Percentiles rank a stretch among this genome's conserved stretches.
These are phyloP conservation scores for Jimgerdemannia lactiflua DNA, from an alignment of 192 early-diverging fungal species.

Conservation along the genomic window DNA sequence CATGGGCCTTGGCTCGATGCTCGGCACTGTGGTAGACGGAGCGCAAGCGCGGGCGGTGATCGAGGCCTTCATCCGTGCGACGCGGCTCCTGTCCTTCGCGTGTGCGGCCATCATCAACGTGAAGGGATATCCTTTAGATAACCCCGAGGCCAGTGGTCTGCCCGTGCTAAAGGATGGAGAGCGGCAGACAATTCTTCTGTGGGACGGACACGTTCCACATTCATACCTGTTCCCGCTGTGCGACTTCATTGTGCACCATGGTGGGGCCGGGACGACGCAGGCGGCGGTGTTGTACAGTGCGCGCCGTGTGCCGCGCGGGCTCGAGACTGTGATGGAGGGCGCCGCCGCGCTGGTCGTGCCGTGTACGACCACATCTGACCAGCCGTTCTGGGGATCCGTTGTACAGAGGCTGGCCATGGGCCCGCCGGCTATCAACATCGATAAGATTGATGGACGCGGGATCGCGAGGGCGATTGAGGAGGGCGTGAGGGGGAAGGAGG, in stretches of 20 bases:
- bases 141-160: neutral
- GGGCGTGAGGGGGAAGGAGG: neutral
- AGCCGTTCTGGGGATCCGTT: neutral
- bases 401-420: neutral
- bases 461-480: neutral
- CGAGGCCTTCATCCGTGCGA: neutral
- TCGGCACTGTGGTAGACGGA: constrained; percentile 1
- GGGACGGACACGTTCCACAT: neutral
- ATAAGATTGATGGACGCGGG: neutral
- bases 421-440: neutral
- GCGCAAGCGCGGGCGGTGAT: neutral
- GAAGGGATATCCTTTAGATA: neutral
- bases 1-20: constrained; percentile 4
- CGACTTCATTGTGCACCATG: neutral
- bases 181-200: neutral
- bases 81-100: neutral
- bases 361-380: neutral
- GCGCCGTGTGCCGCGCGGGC: neutral
- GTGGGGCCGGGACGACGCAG: constrained; percentile 1
- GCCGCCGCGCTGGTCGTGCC: neutral
- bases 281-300: neutral
- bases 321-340: neutral
- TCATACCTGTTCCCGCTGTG: neutral
- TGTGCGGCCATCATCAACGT: neutral
- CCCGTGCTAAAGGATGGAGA: neutral